Evolutionary conservation across 208 protist species (phyloP).

Genomic region (Acanthamoeba lugdunensis): DNA sequence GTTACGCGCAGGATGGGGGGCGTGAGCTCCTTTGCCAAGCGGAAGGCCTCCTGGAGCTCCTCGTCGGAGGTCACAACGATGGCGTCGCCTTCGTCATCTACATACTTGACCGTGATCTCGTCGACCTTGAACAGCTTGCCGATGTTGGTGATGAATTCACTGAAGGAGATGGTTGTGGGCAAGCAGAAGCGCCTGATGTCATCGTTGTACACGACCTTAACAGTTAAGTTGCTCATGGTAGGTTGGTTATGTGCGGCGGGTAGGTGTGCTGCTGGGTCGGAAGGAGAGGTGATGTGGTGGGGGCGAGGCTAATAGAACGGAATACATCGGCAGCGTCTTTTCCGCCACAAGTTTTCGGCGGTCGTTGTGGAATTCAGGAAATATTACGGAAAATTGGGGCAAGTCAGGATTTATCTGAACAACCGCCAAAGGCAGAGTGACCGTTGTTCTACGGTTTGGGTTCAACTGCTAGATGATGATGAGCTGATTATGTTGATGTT

Average conservation of each 20-base stretch:
- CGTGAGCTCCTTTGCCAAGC: constrained; percentile 49
- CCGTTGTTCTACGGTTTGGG: not conserved
- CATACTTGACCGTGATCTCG: constrained; percentile 43
- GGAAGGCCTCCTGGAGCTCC: constrained; percentile 54
- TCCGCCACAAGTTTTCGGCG: not conserved
- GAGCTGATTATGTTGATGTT: not conserved
- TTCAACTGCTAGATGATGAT: no score
- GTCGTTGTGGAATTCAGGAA: not conserved
- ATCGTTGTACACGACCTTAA: constrained; percentile 10
- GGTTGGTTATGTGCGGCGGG: not conserved
- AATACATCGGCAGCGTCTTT: not conserved
- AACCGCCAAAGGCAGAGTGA: not conserved
- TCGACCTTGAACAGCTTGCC: constrained; percentile 57
- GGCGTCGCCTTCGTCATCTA: constrained; percentile 62
- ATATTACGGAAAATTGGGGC: not conserved
- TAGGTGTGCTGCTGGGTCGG: not conserved
- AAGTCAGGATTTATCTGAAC: not conserved
- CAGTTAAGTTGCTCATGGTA: constrained; percentile 3
- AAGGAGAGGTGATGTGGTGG: not conserved
- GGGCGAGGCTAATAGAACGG: not conserved
- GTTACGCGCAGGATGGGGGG: constrained; percentile 52
- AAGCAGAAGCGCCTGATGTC: constrained; percentile 53
- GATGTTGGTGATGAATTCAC: not conserved
- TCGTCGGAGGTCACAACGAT: constrained; percentile 59
- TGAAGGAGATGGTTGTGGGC: not conserved